phyloP scores from a whole-genome alignment of 2,329 filamentous ascomycete species.

The Cytospora mali region DNA sequence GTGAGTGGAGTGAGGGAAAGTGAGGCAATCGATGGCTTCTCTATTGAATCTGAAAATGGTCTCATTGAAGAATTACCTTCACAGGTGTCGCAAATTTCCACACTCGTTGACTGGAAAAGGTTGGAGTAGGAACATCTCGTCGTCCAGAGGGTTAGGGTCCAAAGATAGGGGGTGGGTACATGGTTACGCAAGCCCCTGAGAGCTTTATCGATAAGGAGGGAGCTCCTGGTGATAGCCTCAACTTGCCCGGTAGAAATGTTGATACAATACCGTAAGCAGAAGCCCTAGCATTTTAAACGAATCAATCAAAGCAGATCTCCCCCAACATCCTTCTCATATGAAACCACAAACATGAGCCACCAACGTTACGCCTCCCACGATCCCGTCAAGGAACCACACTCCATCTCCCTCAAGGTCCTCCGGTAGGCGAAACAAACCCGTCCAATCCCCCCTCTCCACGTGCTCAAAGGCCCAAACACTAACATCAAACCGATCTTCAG shows the following conservation, averaged over 20 bases:
- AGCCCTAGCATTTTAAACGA: not conserved
- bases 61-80: too few relatives aligned
- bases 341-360: conserved; percentile 52
- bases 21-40: too few relatives aligned
- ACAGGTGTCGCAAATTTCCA: too few relatives aligned
- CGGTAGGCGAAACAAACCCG: conserved; percentile 50
- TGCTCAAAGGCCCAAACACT: conserved; percentile 22
- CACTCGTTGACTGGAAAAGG: too few relatives aligned
- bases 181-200: not conserved
- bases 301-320: not conserved
- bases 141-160: conserved; percentile 18
- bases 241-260: too few relatives aligned
- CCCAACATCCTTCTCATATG: too few relatives aligned
- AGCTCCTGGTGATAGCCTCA: conserved; percentile 15
- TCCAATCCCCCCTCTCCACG: not conserved
- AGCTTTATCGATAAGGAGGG: conserved; percentile 16
- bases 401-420: conserved; percentile 76
- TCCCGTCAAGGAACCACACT: conserved; percentile 72
- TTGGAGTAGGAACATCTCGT: too few relatives aligned
- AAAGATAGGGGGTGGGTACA: not conserved
- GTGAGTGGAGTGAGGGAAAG: too few relatives aligned
- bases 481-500: conserved; percentile 49
- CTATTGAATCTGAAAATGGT: too few relatives aligned
- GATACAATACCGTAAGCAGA: not conserved
- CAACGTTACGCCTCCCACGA: conserved; percentile 61